Percentiles rank a stretch among this genome's conserved stretches.
phyloP scores from a whole-genome alignment of 73 alveolate species.

The Effrenium voratum region DNA sequence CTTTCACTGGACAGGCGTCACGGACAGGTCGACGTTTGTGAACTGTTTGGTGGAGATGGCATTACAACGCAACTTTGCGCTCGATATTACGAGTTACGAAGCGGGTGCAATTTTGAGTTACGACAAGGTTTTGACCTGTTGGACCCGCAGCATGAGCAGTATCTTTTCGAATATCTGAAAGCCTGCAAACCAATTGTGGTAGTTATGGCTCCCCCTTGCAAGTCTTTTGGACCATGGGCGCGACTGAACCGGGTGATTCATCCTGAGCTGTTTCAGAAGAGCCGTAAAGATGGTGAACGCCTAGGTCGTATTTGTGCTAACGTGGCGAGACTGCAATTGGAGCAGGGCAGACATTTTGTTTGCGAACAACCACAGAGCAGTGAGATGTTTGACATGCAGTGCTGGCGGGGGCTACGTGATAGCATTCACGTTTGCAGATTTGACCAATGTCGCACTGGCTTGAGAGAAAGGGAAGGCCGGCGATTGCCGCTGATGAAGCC shows the following conservation, averaged over 20 bases:
- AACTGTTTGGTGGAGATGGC: background rate
- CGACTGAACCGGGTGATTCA: background rate
- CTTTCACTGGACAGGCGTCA: background rate
- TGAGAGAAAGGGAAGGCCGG: background rate
- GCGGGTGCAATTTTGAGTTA: background rate
- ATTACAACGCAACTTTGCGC: background rate
- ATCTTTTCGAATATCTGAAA: background rate
- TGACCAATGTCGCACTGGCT: slow-evolving; percentile 27
- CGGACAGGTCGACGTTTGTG: background rate
- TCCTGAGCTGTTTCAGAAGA: background rate
- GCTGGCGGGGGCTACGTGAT: background rate
- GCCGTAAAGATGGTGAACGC: background rate
- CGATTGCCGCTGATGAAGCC: background rate
- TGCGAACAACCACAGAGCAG: slow-evolving; percentile 3
- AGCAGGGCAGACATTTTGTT: background rate
- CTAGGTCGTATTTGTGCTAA: background rate
- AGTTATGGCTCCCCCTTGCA: slow-evolving; percentile 17
- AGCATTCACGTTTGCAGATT: background rate
- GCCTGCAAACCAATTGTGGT: background rate
- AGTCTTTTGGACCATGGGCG: background rate
- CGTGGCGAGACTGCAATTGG: background rate
- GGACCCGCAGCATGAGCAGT: background rate
- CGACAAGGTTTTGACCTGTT: background rate
- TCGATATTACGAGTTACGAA: background rate
- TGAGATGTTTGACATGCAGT: background rate